phyloP scores from a whole-genome alignment of 2,329 filamentous ascomycete species.

The Thermomyces lanuginosus region DNA sequence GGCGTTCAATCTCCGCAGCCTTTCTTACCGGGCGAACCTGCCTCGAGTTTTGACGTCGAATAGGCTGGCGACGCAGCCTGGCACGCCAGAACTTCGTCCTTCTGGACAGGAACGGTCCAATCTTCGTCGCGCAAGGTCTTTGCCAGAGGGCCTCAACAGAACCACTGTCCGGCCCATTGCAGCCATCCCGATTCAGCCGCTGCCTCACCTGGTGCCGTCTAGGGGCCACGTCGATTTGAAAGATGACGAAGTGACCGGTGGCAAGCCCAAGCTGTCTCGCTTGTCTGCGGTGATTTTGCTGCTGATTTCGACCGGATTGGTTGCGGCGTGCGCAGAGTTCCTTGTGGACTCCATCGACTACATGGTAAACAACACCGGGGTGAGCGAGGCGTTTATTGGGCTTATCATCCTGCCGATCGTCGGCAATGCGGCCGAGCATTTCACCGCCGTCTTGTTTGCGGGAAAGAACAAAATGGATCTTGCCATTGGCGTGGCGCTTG shows the following conservation, averaged over 20 bases:
- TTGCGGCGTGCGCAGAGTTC: conserved; percentile 54
- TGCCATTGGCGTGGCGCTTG: conserved; percentile 54
- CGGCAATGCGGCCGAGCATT: conserved; percentile 57
- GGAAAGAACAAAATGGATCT: conserved; percentile 65
- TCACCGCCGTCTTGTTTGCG: conserved; percentile 55
- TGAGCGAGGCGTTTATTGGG: conserved; percentile 53
- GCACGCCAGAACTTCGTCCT: conserved; percentile 7
- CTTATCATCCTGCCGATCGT: conserved; percentile 58
- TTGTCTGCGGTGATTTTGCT: conserved; percentile 44
- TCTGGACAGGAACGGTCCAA: conserved; percentile 28
- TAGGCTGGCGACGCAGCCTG: conserved; percentile 26
- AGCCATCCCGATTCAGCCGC: no score
- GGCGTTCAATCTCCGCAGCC: conserved; percentile 41
- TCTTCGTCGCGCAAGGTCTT: conserved; percentile 58
- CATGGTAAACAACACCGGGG: conserved; percentile 38
- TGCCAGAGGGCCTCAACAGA: conserved; percentile 49
- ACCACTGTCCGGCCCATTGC: conserved; percentile 7
- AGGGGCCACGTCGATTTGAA: conserved; percentile 33
- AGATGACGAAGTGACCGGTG: conserved; percentile 12
- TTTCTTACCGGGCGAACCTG: conserved; percentile 45
- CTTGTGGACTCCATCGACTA: conserved; percentile 52
- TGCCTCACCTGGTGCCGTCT: conserved; percentile 10
- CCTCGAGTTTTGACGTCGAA: conserved; percentile 54
- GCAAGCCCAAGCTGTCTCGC: conserved; percentile 16
- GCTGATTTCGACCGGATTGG: conserved; percentile 46